Base-by-base conservation (phyloP, 768 basidiomycete species). In the Hortiboletus flavorubellus region DNA sequence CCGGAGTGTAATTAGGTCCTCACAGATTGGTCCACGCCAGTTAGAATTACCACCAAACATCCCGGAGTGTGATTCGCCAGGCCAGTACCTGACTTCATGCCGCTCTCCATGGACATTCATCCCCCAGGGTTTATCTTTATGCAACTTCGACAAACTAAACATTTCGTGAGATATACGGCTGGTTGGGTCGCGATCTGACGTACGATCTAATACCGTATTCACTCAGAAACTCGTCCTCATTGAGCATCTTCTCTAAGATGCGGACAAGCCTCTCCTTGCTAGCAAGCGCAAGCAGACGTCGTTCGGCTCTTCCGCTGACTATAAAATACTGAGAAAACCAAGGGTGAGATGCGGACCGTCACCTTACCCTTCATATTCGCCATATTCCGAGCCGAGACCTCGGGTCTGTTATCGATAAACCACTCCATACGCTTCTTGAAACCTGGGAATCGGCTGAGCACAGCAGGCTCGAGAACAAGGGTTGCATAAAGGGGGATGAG, bases 21-120 rank as follows among this genome's bases (percentile, higher is more conserved):
- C 61, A 89, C 89, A 91, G 54, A 91, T 89, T 4, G 89, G 89
- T n/a, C 93, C 93, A 68, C 93, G 78, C 93, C 93, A 96, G 61
- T 94, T 95, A n/a, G 92, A 94, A 67, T 94, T 95, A n/a, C 92
- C 93, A 49, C 94, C 93, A 71, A 97, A 96, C 96, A 99, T 99
- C 45, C 94, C 95, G 11, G 92, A 94, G 63, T 82, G 84, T 2
- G 96, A 98, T 69, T 99, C 97, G 9, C 95, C 97, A 1, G 97
- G 96, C 97, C 97, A 98, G 73, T 98, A 99, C 34, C 83, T 82
- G 31, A 98, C 92, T 65, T 93, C 91, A 68, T 97, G 91, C 40
- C 86, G 81, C 62, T 98, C 84, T 15, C 93, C 95, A 57, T 97
- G 85, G 46, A 97, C 96, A 58, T 92, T 78, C 82, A 98, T 97